Evolutionary conservation across 176 grass and related monocot genomes (phyloP).

Genomic region (Carex pumila): DNA sequence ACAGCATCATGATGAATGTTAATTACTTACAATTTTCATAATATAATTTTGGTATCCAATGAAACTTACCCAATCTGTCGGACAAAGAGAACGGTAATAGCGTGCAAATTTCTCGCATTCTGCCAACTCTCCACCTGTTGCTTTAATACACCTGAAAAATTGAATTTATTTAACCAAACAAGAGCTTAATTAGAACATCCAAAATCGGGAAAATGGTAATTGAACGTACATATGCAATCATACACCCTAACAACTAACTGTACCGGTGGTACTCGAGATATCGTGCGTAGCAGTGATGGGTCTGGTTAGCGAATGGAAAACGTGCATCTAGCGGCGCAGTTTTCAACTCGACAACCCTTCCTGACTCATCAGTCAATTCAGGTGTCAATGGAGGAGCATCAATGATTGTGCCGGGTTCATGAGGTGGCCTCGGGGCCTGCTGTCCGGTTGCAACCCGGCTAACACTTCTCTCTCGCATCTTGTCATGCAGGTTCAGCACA

Average conservation of each 20-base stretch:
- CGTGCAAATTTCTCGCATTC: conserved; percentile 37
- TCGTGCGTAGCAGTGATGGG: conserved; percentile 33
- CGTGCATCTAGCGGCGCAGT: conserved; percentile 25
- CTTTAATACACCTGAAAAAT: conserved; percentile 31
- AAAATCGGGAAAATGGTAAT: neutral
- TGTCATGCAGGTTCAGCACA: conserved; percentile 19
- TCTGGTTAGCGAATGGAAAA: conserved; percentile 38
- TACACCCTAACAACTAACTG: neutral
- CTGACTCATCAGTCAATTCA: conserved; percentile 5
- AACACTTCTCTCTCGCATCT: conserved; percentile 31
- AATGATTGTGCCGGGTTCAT: conserved; percentile 20
- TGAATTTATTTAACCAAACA: neutral
- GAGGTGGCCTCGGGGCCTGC: conserved; percentile 32
- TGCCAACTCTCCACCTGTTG: neutral
- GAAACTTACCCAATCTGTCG: conserved; percentile 27
- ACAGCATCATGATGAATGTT: neutral
- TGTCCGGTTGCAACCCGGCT: conserved; percentile 10
- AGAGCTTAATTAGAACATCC: too few relatives aligned
- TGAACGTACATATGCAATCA: neutral
- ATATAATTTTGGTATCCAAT: neutral
- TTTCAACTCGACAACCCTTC: conserved; percentile 11
- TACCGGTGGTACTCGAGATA: conserved; percentile 47
- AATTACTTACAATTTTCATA: neutral
- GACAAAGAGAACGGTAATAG: conserved; percentile 34
- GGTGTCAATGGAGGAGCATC: conserved; percentile 13